Base-by-base conservation (phyloP, 108 stramenopile genomes). In the Pseudonitzschia pungens region DNA sequence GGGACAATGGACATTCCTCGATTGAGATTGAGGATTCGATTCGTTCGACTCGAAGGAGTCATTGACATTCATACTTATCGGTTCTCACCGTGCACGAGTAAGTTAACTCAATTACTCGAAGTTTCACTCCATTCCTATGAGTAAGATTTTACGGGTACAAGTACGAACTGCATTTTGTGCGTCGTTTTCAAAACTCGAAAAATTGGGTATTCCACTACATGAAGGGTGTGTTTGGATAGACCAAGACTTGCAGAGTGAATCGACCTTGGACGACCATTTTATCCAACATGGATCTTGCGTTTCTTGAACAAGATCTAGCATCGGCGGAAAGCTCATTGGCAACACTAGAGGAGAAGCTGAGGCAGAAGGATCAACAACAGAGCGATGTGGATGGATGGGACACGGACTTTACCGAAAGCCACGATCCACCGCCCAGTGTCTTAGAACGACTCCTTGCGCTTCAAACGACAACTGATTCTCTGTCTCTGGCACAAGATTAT, bases 401-500 rank as follows among this genome's bases (percentile, higher is more conserved):
- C 45, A 12, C 14, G 18, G 45, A 48, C 45, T 48, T 68, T 26
- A 12, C 11, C 24, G 50, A 41, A 5, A 15, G 15, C 21, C 58
- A 50, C 20, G 16, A 44, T 52, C 31, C 8, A 48, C 66, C 74
- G 12, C 57, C 51, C 1, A 57, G 56, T 27, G 56, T 74, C 22
- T 50, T 48, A 18, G 45, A 44, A 24, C 58, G 68, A 63, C 68
- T 76, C 11, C 67, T 59, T 31, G 16, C 62, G 33, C 56, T 76
- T 20, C 42, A 60, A 27, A 44, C 44, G 2, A 63, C 48, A 9
- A 50, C 68, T 2, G 60, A 76, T 24, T 50, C 62, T 4, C 45
- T 76, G 27, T 68, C 45, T 16, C 20, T 76, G 31, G 60, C 52
- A 21, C 68, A 76, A 63, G 68, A 68, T 28, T 59, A 68, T 15